Evolutionary conservation across 106 monocot genomes (phyloP).

Genomic region (Agapanthus africanus): DNA sequence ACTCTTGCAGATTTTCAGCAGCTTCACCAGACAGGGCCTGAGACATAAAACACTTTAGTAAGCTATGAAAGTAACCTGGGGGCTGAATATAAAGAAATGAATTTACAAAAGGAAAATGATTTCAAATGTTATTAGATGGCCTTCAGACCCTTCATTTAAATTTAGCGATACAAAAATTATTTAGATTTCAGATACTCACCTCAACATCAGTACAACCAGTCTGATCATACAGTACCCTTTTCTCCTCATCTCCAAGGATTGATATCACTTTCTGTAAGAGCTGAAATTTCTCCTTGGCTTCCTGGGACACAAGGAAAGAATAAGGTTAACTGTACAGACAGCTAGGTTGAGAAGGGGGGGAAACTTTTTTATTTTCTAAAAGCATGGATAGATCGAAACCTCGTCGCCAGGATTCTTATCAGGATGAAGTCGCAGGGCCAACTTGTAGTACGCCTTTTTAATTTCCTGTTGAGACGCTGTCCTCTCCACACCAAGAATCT

Average conservation of each 20-base stretch:
- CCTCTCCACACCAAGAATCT: constrained; percentile 93
- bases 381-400: constrained; percentile 37
- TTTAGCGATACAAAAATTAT: too few relatives aligned
- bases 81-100: background rate
- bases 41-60: background rate
- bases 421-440: constrained; percentile 93
- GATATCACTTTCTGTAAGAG: constrained; percentile 92
- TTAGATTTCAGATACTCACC: constrained; percentile 27
- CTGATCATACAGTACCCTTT: constrained; percentile 89
- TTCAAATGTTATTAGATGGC: too few relatives aligned
- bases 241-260: constrained; percentile 92
- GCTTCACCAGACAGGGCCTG: constrained; percentile 75
- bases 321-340: background rate
- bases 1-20: constrained; percentile 74
- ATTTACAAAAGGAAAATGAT: background rate
- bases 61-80: background rate
- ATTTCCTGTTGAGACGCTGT: constrained; percentile 90
- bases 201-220: constrained; percentile 88
- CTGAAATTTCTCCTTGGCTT: constrained; percentile 98
- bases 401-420: constrained; percentile 98
- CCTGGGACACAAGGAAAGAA: constrained; percentile 27
- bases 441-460: constrained; percentile 93
- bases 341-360: too few relatives aligned
- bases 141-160: too few relatives aligned
- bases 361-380: too few relatives aligned